phyloP scores from a whole-genome alignment of 139 green algal genomes.

The Diplosphaera chodatii region DNA sequence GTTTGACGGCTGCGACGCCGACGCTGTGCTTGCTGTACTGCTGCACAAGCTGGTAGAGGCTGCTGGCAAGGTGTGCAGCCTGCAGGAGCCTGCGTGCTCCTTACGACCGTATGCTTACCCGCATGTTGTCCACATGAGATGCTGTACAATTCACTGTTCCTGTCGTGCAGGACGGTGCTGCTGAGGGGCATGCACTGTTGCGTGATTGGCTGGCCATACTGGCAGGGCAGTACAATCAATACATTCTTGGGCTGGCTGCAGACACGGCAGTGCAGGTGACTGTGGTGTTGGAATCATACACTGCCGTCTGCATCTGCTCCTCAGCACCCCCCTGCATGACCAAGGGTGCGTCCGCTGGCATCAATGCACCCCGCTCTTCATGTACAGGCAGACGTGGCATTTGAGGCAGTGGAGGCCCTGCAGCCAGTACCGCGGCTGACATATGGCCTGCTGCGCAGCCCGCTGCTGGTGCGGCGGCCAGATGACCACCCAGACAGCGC shows the following conservation, averaged over 20 bases:
- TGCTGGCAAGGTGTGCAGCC: slow-evolving; percentile 5
- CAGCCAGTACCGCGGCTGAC: slow-evolving; percentile 68
- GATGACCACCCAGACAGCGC: slow-evolving; percentile 56
- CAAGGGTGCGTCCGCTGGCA: too few species aligned
- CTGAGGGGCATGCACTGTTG: slow-evolving; percentile 65
- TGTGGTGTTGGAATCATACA: too few species aligned
- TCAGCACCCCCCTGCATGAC: too few species aligned
- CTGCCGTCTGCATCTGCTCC: too few species aligned
- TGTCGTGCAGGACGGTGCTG: slow-evolving; percentile 32
- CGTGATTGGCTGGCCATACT: slow-evolving; percentile 84
- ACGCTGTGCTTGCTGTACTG: slow-evolving; percentile 62
- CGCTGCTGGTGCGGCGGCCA: slow-evolving; percentile 38
- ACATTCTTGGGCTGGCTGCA: neutral
- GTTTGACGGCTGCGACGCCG: slow-evolving; percentile 42
- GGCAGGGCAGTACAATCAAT: slow-evolving; percentile 57
- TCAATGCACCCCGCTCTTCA: too few species aligned
- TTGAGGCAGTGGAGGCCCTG: slow-evolving; percentile 48
- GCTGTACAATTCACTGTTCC: too few species aligned
- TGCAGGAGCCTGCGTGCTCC: too few species aligned
- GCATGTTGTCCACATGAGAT: too few species aligned
- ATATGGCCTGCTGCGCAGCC: slow-evolving; percentile 75
- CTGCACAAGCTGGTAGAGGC: slow-evolving; percentile 68
- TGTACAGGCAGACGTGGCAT: slow-evolving; percentile 49
- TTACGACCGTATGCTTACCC: too few species aligned
- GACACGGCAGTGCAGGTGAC: neutral